Evolutionary conservation across 2,329 filamentous ascomycete genomes (phyloP), one percentile per base, ranked within the genome.

Genomic region (Cercospora canescens): DNA sequence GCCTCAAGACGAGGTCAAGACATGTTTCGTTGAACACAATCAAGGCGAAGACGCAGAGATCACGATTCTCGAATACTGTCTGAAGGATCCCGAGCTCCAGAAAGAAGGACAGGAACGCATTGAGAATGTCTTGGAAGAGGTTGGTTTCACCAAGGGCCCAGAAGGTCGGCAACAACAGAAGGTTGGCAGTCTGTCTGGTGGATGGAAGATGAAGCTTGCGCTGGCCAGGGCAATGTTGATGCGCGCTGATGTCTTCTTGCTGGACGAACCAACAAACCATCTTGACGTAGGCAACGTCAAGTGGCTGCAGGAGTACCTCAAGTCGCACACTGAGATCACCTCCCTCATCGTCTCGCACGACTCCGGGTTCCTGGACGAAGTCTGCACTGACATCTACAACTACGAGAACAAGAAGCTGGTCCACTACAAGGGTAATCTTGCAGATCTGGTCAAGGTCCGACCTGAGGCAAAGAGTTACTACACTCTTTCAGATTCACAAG

Each of bases 191-290:
- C 83, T 99, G 37, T 98, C 95, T 50, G 95, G 95, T 81, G 95
- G 95, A 78, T 99, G 95, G 95, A 98, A 98, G 87, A 99, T 99
- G 95, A 99, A 99, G 88, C 84, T 99, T 68, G 95, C 95, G 71
- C 82, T 99, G 79, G 95, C 95, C 60, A 89, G 95, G 75, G 95
- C 95, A 70, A 98, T 99, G 94, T 86, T 99, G 75, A 92, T 95
- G 85, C 91, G 90, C 76, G 94, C 95, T n/a, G 95, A 99, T 78
- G 94, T 99, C 59, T 87, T 99, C 65, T 85, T 99, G 60, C 88
- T 99, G 65, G 95, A 99, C 86, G 95, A 99, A 87, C 95, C 95
- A 80, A 99, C 95, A 75, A 99, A 99, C 84, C 95, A 99, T 82
- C 85, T 99, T 78, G 95, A 99, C 79, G 94, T 98, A 74, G 89